phyloP scores from a whole-genome alignment of 441 rosid species.

The Pelargonium citronellum region DNA sequence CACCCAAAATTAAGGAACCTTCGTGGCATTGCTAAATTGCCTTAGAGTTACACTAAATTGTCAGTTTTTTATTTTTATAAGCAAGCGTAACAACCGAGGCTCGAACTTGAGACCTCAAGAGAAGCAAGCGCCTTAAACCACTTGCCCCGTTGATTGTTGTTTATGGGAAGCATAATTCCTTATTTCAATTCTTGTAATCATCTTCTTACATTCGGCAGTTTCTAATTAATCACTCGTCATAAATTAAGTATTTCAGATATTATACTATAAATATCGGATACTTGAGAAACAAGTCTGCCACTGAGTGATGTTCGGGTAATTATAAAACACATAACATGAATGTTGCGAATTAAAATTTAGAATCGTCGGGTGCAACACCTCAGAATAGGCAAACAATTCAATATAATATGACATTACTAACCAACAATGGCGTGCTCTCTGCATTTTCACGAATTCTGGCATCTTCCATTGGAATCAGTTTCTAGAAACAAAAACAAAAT shows the following conservation, averaged over 20 bases:
- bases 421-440: background rate
- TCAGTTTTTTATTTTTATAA: too few species aligned
- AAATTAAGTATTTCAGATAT: background rate
- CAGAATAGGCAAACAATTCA: background rate
- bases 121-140: too few species aligned
- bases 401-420: background rate
- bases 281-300: too few species aligned
- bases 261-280: background rate
- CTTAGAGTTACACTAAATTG: background rate
- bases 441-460: background rate
- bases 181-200: background rate
- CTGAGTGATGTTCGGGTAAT: too few species aligned
- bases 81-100: too few species aligned
- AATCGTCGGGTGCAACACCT: background rate
- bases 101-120: too few species aligned
- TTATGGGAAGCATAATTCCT: background rate
- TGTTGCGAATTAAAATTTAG: too few species aligned
- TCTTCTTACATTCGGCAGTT: background rate
- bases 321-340: too few species aligned
- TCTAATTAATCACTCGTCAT: background rate
- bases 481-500: background rate
- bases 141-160: too few species aligned
- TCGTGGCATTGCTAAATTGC: background rate
- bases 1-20: background rate
- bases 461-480: slow-evolving; percentile 6